Base-by-base conservation (phyloP, 208 protist species). In the Trypanosoma vivax region DNA sequence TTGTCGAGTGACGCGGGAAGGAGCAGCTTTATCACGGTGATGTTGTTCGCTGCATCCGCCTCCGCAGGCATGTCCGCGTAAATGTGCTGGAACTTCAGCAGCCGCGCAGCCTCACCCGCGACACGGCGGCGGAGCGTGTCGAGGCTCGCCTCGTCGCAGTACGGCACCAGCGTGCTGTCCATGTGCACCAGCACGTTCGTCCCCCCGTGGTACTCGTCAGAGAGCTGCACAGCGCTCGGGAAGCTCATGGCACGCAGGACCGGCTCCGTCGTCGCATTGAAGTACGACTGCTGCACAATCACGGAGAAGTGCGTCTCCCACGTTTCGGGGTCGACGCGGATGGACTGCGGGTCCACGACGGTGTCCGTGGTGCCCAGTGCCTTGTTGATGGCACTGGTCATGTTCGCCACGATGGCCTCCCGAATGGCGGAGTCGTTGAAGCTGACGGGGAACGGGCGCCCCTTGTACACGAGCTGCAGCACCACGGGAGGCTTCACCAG, bases 21-120 rank as follows among this genome's bases (percentile, higher is more conserved):
- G 14, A 89, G 66, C 40, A 89, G 70, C 60, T 89, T 89, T n/a
- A 79, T 42, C 2, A 50, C 51, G 27, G 62, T 79, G 37, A 83
- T 66, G 51, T 86, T 83, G 13, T 53, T 49, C 25, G 52, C 67
- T 10, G 7, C 48, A 35, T 48, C 61, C 18, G 48, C 33, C 21
- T 46, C 50, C 35, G 34, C 9, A 5, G 70, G 46, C 0, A 49
- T 45, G 48, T 65, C 46, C 6, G 68, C 72, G 68, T 90, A 90
- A 57, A 90, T 83, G 37, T 57, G 65, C 0, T 58, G 45, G 51
- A 82, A 90, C 11, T 58, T 3, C 14, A 90, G 58, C 28, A 45
- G 28, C 9, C 45, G 30, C 14, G 75, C 56, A 24, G 66, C 68
- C 6, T 53, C 29, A 2, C 5, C 16, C 11, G 68, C 75, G 18